phyloP scores from a whole-genome alignment of 192 early-diverging fungal species.

The Coemansia sp. region DNA sequence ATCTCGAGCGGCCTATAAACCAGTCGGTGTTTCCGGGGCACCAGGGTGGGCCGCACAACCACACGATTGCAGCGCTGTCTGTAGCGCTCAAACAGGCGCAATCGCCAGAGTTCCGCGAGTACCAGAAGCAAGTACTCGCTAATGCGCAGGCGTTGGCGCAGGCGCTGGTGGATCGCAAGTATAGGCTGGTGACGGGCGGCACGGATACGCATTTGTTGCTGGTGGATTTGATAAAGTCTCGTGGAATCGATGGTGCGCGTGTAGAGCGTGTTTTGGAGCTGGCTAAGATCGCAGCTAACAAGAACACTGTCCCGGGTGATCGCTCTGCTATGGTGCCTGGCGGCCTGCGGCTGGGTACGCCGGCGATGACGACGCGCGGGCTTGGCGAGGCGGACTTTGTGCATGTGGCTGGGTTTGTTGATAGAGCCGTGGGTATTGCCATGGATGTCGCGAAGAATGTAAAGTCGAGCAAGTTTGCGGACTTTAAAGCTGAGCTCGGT shows the following conservation, averaged over 20 bases:
- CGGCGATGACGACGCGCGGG: conserved; percentile 97
- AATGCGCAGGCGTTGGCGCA: conserved; percentile 92
- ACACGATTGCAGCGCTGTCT: conserved; percentile 95
- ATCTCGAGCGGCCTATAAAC: conserved; percentile 96
- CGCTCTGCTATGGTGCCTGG: conserved; percentile 91
- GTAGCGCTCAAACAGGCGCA: conserved; percentile 95
- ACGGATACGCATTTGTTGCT: conserved; percentile 97
- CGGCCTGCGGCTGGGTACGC: conserved; percentile 93
- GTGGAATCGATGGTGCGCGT: conserved; percentile 92
- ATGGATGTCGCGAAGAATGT: conserved; percentile 69
- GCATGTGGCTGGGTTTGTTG: conserved; percentile 84
- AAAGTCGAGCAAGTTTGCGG: conserved; percentile 76
- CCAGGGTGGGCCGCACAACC: conserved; percentile 99
- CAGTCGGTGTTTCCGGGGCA: conserved; percentile 97
- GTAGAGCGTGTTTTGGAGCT: conserved; percentile 96
- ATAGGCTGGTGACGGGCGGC: conserved; percentile 87
- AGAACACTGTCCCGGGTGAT: conserved; percentile 99
- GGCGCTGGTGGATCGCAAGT: conserved; percentile 70
- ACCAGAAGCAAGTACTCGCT: conserved; percentile 88
- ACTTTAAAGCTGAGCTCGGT: conserved; percentile 87
- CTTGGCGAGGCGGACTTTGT: conserved; percentile 87
- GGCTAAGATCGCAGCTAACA: conserved; percentile 97
- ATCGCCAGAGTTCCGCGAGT: conserved; percentile 82
- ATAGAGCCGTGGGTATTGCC: conserved; percentile 84
- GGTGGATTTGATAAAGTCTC: conserved; percentile 75